These are phyloP conservation scores for Cystobasidium slooffiae DNA, from an alignment of 1,284 basidiomycete genomes.

Conservation along the genomic window DNA sequence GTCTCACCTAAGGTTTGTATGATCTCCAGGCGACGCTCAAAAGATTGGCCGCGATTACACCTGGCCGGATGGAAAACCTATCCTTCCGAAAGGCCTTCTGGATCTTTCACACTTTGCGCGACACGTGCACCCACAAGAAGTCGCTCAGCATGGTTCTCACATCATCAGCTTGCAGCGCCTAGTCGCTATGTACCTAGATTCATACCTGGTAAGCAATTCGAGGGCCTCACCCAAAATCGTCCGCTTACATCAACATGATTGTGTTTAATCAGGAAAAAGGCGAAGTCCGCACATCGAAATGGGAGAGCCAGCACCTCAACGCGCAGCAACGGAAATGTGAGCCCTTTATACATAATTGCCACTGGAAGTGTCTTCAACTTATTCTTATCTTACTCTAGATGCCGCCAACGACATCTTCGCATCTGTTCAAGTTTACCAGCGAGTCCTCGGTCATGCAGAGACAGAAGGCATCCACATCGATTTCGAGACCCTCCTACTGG, in stretches of 20 bases:
- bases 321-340: constrained; percentile 18
- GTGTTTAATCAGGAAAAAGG: constrained; percentile 21
- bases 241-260: neutral
- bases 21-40: constrained; percentile 24
- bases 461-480: constrained; percentile 13
- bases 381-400: neutral
- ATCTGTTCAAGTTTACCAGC: constrained; percentile 30
- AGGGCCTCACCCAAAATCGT: neutral
- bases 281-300: constrained; percentile 31
- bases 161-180: constrained; percentile 32
- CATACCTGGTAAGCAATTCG: constrained; percentile 13
- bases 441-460: constrained; percentile 32
- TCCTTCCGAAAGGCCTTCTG: constrained; percentile 17
- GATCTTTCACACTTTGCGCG: constrained; percentile 31
- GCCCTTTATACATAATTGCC: neutral
- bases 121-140: neutral
- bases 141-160: neutral
- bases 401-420: constrained; percentile 37
- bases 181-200: constrained; percentile 19
- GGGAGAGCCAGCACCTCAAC: constrained; percentile 13
- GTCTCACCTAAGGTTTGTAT: neutral
- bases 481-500: constrained; percentile 14
- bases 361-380: neutral
- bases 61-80: neutral
- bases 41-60: constrained; percentile 25